These are phyloP conservation scores for Peltaster fructicola DNA, from an alignment of 2,329 filamentous ascomycete genomes.

Conservation along the genomic window DNA sequence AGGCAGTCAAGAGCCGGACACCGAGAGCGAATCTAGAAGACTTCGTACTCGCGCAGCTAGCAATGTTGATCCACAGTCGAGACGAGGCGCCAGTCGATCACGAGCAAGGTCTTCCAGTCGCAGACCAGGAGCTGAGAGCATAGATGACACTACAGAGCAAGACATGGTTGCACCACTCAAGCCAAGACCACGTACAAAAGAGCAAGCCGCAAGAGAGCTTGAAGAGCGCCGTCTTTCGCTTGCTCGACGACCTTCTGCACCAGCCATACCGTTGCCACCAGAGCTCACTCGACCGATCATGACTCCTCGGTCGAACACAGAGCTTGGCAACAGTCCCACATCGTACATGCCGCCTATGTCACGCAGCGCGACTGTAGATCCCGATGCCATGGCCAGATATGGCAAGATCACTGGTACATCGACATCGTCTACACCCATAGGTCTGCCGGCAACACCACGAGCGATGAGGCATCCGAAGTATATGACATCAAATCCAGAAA, in stretches of 20 bases:
- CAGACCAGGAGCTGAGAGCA: slow-evolving; percentile 2
- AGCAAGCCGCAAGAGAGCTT: slow-evolving; percentile 53
- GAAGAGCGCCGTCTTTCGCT: slow-evolving; percentile 76
- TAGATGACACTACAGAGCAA: neutral
- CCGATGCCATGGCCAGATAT: slow-evolving; percentile 27
- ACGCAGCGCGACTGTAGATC: slow-evolving; percentile 50
- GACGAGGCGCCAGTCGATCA: slow-evolving; percentile 12
- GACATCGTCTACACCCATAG: slow-evolving; percentile 41
- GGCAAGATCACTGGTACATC: slow-evolving; percentile 22
- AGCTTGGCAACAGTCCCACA: slow-evolving; percentile 28
- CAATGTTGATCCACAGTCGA: slow-evolving; percentile 15
- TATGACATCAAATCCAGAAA: slow-evolving; percentile 37
- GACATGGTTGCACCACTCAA: slow-evolving; percentile 1
- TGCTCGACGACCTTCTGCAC: slow-evolving; percentile 61
- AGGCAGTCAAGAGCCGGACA: too few species aligned
- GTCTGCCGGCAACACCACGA: slow-evolving; percentile 77
- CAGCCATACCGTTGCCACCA: slow-evolving; percentile 59
- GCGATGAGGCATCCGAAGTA: slow-evolving; percentile 73
- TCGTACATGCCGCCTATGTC: slow-evolving; percentile 23
- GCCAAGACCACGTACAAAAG: slow-evolving; percentile 14
- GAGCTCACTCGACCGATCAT: slow-evolving; percentile 29
- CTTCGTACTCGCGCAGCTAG: too few species aligned
- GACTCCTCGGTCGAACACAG: slow-evolving; percentile 18
- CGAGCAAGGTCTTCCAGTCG: slow-evolving; percentile 10
- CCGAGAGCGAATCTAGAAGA: too few species aligned